phyloP scores from a whole-genome alignment of 805 yeast species.

The Lipomyces yamanashiensis region DNA sequence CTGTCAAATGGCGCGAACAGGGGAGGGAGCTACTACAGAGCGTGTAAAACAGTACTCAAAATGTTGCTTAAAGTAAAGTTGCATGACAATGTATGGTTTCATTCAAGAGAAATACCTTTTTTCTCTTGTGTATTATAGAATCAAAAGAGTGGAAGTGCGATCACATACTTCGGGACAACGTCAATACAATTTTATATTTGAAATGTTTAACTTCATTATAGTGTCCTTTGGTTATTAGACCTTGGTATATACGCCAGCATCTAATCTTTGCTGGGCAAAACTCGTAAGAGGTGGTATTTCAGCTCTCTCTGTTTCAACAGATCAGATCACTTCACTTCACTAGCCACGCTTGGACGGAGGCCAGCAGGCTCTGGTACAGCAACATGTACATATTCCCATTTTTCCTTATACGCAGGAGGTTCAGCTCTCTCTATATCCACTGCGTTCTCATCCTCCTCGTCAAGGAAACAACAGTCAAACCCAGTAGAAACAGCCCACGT shows the following conservation, averaged over 20 bases:
- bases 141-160: neutral
- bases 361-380: neutral
- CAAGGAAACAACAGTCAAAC: constrained; percentile 13
- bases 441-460: neutral
- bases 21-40: neutral
- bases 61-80: neutral
- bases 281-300: neutral
- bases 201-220: neutral
- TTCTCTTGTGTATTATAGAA: constrained; percentile 12
- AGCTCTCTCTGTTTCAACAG: neutral
- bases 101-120: neutral
- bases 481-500: constrained; percentile 21
- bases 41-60: neutral
- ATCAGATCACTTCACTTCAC: neutral
- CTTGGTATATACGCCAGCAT: too few relatives aligned
- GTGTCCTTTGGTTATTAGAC: neutral
- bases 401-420: neutral
- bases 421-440: neutral
- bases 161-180: neutral
- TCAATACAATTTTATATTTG: constrained; percentile 3
- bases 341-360: neutral
- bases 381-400: constrained; percentile 11
- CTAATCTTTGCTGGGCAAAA: neutral
- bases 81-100: constrained; percentile 4
- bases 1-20: neutral